These are phyloP conservation scores for Brachypodium distachyon DNA, from an alignment of 202 grass and related monocot species.

Conservation along the genomic window DNA sequence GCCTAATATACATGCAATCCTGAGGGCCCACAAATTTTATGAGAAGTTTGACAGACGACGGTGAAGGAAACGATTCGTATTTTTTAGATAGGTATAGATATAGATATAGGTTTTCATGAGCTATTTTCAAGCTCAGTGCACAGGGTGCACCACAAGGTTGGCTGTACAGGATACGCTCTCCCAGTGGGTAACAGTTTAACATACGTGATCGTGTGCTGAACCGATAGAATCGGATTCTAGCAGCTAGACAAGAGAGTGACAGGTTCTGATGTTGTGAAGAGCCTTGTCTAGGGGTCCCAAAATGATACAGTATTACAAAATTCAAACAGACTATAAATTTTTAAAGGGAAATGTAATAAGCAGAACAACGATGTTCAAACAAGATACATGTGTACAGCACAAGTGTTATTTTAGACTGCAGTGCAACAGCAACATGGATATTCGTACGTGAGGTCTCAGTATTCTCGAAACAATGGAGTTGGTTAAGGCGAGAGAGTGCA, in stretches of 20 bases:
- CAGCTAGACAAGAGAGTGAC: background rate
- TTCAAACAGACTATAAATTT: background rate
- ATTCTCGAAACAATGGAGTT: background rate
- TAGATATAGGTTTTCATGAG: too few species aligned
- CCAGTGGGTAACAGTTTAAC: too few species aligned
- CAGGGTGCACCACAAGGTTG: too few species aligned
- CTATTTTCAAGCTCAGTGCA: too few species aligned
- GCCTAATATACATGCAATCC: too few species aligned
- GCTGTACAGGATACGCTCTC: too few species aligned
- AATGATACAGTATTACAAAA: background rate
- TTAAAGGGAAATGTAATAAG: background rate
- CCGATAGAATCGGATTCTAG: too few species aligned
- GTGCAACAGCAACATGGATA: background rate
- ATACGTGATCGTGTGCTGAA: too few species aligned
- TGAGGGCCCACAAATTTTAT: too few species aligned
- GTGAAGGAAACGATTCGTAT: too few species aligned
- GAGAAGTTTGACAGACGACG: too few species aligned
- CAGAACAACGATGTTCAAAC: background rate
- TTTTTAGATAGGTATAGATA: too few species aligned
- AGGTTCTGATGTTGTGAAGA: background rate
- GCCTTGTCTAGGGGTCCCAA: background rate
- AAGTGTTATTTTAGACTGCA: slow-evolving; percentile 9
- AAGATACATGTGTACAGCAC: slow-evolving; percentile 6
- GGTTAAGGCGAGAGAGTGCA: background rate
- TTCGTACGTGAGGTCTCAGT: background rate